Evolutionary conservation across 192 early-diverging fungal species (phyloP), one percentile per base, ranked within the genome.

Genomic region (Coemansia sp.): DNA sequence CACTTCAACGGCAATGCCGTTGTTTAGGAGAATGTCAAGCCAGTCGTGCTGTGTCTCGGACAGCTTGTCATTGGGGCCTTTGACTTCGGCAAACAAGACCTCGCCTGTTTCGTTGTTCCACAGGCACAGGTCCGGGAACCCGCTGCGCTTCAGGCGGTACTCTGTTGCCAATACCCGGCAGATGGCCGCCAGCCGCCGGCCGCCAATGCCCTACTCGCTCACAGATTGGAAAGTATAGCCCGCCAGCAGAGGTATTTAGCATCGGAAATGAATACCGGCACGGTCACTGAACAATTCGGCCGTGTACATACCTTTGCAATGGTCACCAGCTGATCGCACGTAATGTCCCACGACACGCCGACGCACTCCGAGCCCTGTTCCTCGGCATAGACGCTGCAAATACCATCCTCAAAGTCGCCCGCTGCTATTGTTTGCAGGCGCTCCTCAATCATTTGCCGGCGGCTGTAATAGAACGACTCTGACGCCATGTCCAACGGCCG

Each of bases 81-180:
- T 87, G 22, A 87, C 84, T 62, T 83, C 81, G 3, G 72, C 79
- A 74, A 85, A 82, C 65, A 56, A 25, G 26, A 79, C 73, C 26
- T 77, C 28, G 14, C 69, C 72, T 26, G 73, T 76, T 6, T 56
- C 48, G 12, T 76, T 67, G 36, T 84, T 73, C 85, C 85, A 87
- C 36, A 84, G 67, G 28, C 82, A 85, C 40, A 87, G 41, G 41
- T 87, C 85, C 1, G 85, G 85, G 49, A 85, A 81, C 4, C 85
- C 85, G 30, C 79, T 80, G 13, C 67, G 63, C 11, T 82, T 79
- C 21, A 78, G 71, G 8, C 71, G 65, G 51, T 80, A 85, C 51
- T 87, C 83, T 23, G 77, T 74, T 5, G 82, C 79, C 26, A 87
- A 40, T 5, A 78, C 52, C 21, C 62, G 58, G 50, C 82, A 84